phyloP scores from a whole-genome alignment of 768 basidiomycete species.

The Suillus variegatus region DNA sequence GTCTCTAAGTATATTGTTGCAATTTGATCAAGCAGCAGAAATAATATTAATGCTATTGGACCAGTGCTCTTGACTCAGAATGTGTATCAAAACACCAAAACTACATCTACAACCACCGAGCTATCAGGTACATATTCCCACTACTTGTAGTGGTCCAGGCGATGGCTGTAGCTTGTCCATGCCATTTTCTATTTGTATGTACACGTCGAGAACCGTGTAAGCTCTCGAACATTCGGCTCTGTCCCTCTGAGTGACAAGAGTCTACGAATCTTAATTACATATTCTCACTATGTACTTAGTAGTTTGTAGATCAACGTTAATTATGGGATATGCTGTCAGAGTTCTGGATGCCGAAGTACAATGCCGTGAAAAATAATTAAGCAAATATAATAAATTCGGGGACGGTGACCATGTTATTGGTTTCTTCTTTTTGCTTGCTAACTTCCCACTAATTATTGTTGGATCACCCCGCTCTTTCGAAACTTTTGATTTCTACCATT shows the following conservation, averaged over 20 bases:
- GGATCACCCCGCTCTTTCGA: constrained; percentile 23
- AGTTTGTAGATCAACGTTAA: background rate
- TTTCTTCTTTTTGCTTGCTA: constrained; percentile 19
- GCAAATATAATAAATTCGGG: constrained; percentile 17
- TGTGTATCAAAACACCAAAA: background rate
- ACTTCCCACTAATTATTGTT: constrained; percentile 28
- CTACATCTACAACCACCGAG: background rate
- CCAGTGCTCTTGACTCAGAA: background rate
- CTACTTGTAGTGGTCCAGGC: background rate
- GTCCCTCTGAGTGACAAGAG: background rate
- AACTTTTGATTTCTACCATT: constrained; percentile 13
- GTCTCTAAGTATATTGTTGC: background rate
- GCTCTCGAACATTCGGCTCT: background rate
- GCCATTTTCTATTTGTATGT: background rate
- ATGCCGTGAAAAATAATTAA: constrained; percentile 12
- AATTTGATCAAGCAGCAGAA: background rate
- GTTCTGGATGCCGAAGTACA: constrained; percentile 19
- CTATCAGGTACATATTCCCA: constrained; percentile 4
- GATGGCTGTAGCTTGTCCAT: background rate
- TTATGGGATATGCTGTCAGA: background rate
- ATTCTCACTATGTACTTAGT: background rate
- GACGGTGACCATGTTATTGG: constrained; percentile 7
- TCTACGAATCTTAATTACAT: background rate
- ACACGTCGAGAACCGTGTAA: background rate
- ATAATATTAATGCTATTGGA: background rate